Evolutionary conservation across 176 grass and related monocot genomes (phyloP).

Genomic region (Otatea glauca): DNA sequence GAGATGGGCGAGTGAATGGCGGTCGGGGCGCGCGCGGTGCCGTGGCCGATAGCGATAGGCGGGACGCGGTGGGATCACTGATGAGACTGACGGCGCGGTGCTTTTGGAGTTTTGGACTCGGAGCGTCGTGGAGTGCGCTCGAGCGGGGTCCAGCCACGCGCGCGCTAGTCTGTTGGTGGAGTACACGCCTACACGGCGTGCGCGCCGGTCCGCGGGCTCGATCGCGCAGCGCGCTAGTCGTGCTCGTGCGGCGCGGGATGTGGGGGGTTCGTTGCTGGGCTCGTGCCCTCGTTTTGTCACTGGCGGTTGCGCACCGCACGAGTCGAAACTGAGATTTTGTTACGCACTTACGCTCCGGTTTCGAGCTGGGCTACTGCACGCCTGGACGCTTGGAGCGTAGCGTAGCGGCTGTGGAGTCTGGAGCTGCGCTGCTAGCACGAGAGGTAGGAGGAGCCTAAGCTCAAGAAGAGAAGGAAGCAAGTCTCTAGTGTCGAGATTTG

Average conservation of each 20-base stretch:
- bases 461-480: no score
- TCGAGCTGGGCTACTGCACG: not conserved
- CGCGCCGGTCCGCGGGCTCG: not conserved
- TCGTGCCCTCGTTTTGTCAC: no score
- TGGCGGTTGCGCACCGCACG: no score
- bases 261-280: not conserved
- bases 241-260: not conserved
- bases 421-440: no score
- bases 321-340: not conserved
- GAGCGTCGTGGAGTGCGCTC: not conserved
- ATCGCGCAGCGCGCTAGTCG: no score
- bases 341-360: not conserved
- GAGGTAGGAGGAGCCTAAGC: not conserved
- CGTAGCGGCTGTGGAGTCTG: no score
- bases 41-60: not conserved
- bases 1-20: not conserved
- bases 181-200: not conserved
- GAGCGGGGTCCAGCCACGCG: no score
- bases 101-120: not conserved
- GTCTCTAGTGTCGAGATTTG: not conserved
- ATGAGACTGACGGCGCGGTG: not conserved
- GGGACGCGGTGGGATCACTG: not conserved
- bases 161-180: not conserved
- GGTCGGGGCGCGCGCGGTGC: not conserved
- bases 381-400: no score